phyloP scores from a whole-genome alignment of 108 stramenopile species.

The Skeletonema menzelii region DNA sequence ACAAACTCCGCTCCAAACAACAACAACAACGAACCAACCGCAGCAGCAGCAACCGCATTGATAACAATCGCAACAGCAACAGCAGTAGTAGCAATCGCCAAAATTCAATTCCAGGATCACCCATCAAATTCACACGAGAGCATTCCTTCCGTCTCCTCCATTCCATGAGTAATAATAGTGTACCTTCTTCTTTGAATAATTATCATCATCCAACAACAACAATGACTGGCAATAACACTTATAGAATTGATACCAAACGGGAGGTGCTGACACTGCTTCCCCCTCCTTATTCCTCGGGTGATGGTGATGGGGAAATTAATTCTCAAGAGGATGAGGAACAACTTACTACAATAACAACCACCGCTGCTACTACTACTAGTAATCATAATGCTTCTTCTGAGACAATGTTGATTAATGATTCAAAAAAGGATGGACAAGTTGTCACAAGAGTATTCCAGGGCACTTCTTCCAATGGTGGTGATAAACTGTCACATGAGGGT shows the following conservation, averaged over 20 bases:
- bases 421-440: not conserved
- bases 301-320: not conserved
- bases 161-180: not conserved
- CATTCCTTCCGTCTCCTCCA: not conserved
- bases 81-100: not conserved
- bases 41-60: not conserved
- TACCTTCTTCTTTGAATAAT: not conserved
- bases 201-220: not conserved
- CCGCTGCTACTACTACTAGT: no score
- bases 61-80: not conserved
- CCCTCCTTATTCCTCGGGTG: not conserved
- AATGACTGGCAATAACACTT: not conserved
- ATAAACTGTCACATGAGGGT: no score
- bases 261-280: not conserved
- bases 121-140: not conserved
- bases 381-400: no score
- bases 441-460: not conserved
- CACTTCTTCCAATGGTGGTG: not conserved
- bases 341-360: no score
- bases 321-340: not conserved
- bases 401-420: not conserved
- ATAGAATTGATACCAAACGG: not conserved
- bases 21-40: not conserved
- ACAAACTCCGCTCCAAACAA: not conserved
- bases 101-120: no score